Conservation (phyloP, 495 filamentous ascomycete genomes). For the Saxophila tyrrhenica region DNA sequence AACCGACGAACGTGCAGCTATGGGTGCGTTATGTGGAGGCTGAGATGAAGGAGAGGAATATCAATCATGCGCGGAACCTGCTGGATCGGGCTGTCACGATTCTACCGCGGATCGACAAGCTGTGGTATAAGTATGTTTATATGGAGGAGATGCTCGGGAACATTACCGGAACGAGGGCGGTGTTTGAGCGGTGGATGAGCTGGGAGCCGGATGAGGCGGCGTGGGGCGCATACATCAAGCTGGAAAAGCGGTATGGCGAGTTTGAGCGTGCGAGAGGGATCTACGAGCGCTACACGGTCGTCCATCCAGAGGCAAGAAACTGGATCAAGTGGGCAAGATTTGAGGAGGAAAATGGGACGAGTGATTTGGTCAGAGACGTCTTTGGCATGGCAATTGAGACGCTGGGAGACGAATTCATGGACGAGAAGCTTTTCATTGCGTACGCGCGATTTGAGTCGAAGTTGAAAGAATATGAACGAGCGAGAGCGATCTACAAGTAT, state of each 20-base stretch:
- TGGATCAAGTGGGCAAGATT: slow-evolving; percentile 99
- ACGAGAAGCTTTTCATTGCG: slow-evolving; percentile 86
- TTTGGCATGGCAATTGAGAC: slow-evolving; percentile 83
- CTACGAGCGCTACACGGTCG: slow-evolving; percentile 81
- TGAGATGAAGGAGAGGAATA: slow-evolving; percentile 93
- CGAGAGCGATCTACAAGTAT: slow-evolving; percentile 94
- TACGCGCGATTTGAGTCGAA: slow-evolving; percentile 90
- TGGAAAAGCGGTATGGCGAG: slow-evolving; percentile 91
- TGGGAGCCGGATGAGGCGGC: slow-evolving; percentile 96
- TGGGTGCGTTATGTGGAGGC: slow-evolving; percentile 89
- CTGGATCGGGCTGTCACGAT: slow-evolving; percentile 91
- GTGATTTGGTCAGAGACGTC: slow-evolving; percentile 83
- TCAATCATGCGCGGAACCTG: slow-evolving; percentile 92
- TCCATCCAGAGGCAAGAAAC: slow-evolving; percentile 89
- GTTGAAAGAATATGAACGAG: slow-evolving; percentile 87
- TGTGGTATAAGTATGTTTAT: slow-evolving; percentile 99
- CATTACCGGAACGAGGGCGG: slow-evolving; percentile 80
- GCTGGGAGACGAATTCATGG: slow-evolving; percentile 90
- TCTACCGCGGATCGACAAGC: slow-evolving; percentile 78
- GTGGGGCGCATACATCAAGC: slow-evolving; percentile 90
- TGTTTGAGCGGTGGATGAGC: slow-evolving; percentile 96
- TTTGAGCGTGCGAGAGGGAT: slow-evolving; percentile 74
- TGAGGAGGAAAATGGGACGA: slow-evolving; percentile 88
- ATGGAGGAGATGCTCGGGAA: slow-evolving; percentile 97
- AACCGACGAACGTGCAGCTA: slow-evolving; percentile 67